Base-by-base conservation (phyloP, 768 basidiomycete genomes). In the Podaxis sp. region DNA sequence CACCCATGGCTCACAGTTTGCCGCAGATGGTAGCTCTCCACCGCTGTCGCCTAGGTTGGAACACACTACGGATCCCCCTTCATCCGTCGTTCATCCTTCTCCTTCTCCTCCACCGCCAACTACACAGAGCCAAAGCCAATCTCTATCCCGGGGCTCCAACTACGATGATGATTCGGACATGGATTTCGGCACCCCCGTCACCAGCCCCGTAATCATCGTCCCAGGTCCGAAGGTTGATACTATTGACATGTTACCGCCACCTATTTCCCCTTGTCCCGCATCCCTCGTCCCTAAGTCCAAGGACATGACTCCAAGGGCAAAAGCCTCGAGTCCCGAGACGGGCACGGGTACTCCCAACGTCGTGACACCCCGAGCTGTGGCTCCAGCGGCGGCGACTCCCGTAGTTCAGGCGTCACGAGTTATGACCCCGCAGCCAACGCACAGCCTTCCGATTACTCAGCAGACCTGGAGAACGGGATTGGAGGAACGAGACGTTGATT, bases 131-230 rank as follows among this genome's bases (percentile, higher is more conserved):
- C 32, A 32, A 32, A 32, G 11, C 13, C 4, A n/a, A 40, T 23
- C 13, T 25, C 40, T 27, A n/a, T 4, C 23, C 50, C 36, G 16
- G 38, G 18, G 37, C 11, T 38, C 37, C 9, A 40, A 51, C 21
- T 40, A 59, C 18, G 57, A 50, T 27, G 57, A 59, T 3, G 57
- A 59, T 42, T 59, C 57, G 10, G 57, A 59, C 32, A 59, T 59
- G 57, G 57, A 59, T 27, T 59, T 59, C 25, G 57, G 57, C 42
- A 59, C 57, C 4, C 57, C 57, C 10, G 57, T 59, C n/a, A 59
- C 57, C 6, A 59, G 57, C 18, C 57, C 57, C 37, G 57, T 59
- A 9, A 59, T 59, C 14, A 59, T 59, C 35, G 50, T 59, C 9
- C 50, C 57, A 5, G 38, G 50, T 9, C 50, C 50, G 13, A 51